Evolutionary conservation across 495 filamentous ascomycete genomes (phyloP).

Genomic region (Tricharina praecox): DNA sequence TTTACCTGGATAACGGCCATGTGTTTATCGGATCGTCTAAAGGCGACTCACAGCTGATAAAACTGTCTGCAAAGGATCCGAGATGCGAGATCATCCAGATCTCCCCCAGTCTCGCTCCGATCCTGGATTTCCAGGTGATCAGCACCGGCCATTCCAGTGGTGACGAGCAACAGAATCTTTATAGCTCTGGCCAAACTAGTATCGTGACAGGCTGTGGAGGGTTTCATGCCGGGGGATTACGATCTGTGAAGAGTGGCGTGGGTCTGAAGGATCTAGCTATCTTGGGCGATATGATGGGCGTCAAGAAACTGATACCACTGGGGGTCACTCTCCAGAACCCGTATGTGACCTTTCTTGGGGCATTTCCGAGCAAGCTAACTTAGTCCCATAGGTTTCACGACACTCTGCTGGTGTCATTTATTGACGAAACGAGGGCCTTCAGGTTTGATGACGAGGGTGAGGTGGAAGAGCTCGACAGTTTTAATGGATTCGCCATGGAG

Average conservation of each 20-base stretch:
- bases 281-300: too few species aligned
- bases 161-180: conserved; percentile 37
- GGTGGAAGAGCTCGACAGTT: conserved; percentile 66
- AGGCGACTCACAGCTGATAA: conserved; percentile 75
- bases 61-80: conserved; percentile 32
- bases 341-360: too few species aligned
- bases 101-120: conserved; percentile 70
- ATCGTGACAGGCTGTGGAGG: conserved; percentile 86
- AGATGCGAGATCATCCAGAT: conserved; percentile 54
- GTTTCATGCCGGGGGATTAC: conserved; percentile 65
- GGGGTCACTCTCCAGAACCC: too few species aligned
- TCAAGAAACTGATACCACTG: too few species aligned
- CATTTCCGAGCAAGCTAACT: too few species aligned
- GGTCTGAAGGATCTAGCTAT: conserved; percentile 78
- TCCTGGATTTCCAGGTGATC: conserved; percentile 87
- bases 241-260: conserved; percentile 83
- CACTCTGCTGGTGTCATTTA: conserved; percentile 60
- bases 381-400: conserved; percentile 40
- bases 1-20: conserved; percentile 58
- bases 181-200: conserved; percentile 80
- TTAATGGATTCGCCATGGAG: conserved; percentile 48
- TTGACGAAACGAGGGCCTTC: conserved; percentile 73
- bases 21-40: conserved; percentile 84
- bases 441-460: conserved; percentile 56
- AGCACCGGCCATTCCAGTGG: conserved; percentile 72